Conservation (phyloP, 257 asterid genomes). For the Petrea volubilis region DNA sequence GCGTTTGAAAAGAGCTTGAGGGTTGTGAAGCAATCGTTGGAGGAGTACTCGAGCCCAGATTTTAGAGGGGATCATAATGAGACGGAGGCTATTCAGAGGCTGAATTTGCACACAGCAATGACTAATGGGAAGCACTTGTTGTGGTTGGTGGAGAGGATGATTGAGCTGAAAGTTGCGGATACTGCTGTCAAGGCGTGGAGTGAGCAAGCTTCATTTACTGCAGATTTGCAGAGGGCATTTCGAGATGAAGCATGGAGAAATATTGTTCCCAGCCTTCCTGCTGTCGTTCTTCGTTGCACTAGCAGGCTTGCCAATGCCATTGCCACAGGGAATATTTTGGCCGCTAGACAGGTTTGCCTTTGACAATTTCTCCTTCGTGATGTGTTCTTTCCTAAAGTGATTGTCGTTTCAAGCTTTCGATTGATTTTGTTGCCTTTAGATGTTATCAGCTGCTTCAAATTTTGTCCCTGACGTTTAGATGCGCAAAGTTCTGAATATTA, state of each 20-base stretch:
- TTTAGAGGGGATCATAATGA: conserved; percentile 84
- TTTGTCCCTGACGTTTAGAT: background rate
- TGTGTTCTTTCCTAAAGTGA: background rate
- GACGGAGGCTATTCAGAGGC: conserved; percentile 88
- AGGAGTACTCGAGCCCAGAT: conserved; percentile 89
- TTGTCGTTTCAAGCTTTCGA: background rate
- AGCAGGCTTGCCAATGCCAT: conserved; percentile 81
- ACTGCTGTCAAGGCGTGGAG: conserved; percentile 87
- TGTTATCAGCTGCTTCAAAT: conserved; percentile 1
- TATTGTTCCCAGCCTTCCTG: conserved; percentile 78
- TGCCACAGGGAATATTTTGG: conserved; percentile 67
- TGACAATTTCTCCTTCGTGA: background rate
- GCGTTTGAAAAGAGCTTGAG: conserved; percentile 70
- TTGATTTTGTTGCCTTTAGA: background rate
- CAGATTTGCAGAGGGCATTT: conserved; percentile 72
- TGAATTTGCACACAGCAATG: conserved; percentile 86
- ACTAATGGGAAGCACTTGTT: conserved; percentile 73
- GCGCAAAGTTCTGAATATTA: background rate
- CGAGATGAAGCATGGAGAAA: conserved; percentile 80
- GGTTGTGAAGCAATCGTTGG: conserved; percentile 79
- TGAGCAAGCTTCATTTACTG: conserved; percentile 68
- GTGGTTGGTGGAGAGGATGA: conserved; percentile 98
- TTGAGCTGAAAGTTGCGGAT: conserved; percentile 88
- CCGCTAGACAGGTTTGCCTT: conserved; percentile 67
- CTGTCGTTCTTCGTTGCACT: conserved; percentile 80